These are phyloP conservation scores for Sicyos baderoa DNA, from an alignment of 306 rosid genomes.

Conservation along the genomic window DNA sequence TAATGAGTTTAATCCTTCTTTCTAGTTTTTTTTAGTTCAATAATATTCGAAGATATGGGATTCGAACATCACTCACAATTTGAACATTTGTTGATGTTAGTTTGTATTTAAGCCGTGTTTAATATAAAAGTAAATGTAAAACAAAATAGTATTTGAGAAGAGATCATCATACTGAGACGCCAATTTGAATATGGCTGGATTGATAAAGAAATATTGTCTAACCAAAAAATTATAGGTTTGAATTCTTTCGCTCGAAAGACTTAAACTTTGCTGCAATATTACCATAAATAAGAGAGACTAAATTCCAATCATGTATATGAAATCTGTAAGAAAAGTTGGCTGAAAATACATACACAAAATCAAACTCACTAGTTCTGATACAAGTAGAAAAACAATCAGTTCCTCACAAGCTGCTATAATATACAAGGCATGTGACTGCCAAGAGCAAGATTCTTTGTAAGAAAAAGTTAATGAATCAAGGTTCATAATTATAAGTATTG, in stretches of 20 bases:
- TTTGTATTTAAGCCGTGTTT: background rate
- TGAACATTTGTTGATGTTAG: background rate
- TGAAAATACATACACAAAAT: conserved; percentile 14
- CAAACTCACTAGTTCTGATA: background rate
- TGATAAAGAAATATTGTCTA: too few relatives aligned
- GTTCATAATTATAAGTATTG: conserved; percentile 36
- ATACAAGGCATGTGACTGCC: conserved; percentile 6
- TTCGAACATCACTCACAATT: background rate
- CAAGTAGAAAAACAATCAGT: conserved; percentile 12
- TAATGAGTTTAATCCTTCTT: too few relatives aligned
- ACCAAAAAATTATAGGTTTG: too few relatives aligned
- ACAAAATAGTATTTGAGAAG: background rate
- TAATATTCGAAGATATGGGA: too few relatives aligned
- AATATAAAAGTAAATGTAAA: background rate
- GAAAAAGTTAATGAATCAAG: conserved; percentile 15
- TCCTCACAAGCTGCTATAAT: conserved; percentile 13
- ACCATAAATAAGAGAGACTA: background rate
- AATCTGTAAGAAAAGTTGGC: background rate
- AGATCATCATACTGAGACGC: background rate
- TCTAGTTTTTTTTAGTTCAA: too few relatives aligned
- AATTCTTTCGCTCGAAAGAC: background rate
- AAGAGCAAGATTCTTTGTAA: conserved; percentile 15
- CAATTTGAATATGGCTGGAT: background rate
- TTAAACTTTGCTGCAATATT: background rate
- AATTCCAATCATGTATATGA: conserved; percentile 7